Base-by-base conservation (phyloP, 164 flowering plant species). In the Kingdonia uniflora region DNA sequence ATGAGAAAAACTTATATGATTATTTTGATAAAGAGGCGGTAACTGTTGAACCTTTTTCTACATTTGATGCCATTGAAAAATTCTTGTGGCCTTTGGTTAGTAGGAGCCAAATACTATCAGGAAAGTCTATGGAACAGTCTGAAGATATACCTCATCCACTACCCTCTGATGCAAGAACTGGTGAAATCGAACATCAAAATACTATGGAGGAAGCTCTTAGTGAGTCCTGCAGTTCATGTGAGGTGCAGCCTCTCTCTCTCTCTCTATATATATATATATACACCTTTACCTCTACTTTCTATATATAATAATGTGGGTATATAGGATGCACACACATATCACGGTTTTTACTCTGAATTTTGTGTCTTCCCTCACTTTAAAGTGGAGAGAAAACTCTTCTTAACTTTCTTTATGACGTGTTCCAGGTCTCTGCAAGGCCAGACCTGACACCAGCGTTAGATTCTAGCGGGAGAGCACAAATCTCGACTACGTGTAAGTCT, bases 11-110 rank as follows among this genome's bases (percentile, higher is more conserved):
- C 43, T 74, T 86, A 1, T 24, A 66, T 66, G 82, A 81, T 56
- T 75, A 63, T 29, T 29, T 29, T 57, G 57, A 64, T 38, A 59
- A 58, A 57, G 74, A 74, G 57, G 57, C 71, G 68, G 50, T 79
- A 38, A 70, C 71, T 58, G 87, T 87, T 64, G 96, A 89, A 40
- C 85, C 97, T 21, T 77, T 86, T 58, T 61, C 80, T 24, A 65
- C 79, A 23, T 51, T 86, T 59, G 73, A 81, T 59, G 82, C 71
- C 42, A 73, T 94, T 74, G 90, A 82, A 62, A 63, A 53, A 39
- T 86, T 61, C 69, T 55, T 92, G 67, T 71, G 76, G 82, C 80
- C 80, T 54, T 78, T 65, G 69, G 85, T 92, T 53, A 45, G 61
- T 40, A 14, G 29, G 14, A 56, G 48, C 10, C 4, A 19, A 44